Evolutionary conservation across 2,329 filamentous ascomycete genomes (phyloP).

Genomic region (Fonsecaea multimorphosa): DNA sequence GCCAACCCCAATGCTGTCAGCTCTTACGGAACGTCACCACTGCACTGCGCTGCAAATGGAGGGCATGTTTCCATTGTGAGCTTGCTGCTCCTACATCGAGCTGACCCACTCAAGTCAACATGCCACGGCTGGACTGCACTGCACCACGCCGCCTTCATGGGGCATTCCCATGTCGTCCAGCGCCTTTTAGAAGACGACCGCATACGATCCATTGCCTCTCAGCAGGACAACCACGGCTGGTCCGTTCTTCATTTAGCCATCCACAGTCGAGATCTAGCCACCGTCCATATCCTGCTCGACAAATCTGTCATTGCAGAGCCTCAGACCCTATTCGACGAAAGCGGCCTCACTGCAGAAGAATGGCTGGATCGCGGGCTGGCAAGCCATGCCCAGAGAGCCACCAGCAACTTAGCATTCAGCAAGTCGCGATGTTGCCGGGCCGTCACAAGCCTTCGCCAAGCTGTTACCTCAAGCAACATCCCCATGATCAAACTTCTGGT

Average conservation of each 20-base stretch:
- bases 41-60: slow-evolving; percentile 37
- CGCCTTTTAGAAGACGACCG: slow-evolving; percentile 6
- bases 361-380: slow-evolving; percentile 9
- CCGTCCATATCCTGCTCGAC: slow-evolving; percentile 14
- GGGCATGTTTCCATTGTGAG: slow-evolving; percentile 20
- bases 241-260: slow-evolving; percentile 20
- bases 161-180: slow-evolving; percentile 8
- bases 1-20: slow-evolving; percentile 36
- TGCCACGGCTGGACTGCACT: slow-evolving; percentile 14
- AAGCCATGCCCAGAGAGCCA: slow-evolving; percentile 28
- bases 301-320: slow-evolving; percentile 7
- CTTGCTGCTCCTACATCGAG: slow-evolving; percentile 6
- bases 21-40: slow-evolving; percentile 35
- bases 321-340: slow-evolving; percentile 6
- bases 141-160: slow-evolving; percentile 13
- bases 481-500: slow-evolving; percentile 39
- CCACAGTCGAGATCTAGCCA: slow-evolving; percentile 17
- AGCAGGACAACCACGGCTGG: slow-evolving; percentile 19
- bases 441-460: slow-evolving; percentile 40
- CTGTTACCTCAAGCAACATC: slow-evolving; percentile 38
- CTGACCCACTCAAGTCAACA: slow-evolving; percentile 4
- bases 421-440: slow-evolving; percentile 43
- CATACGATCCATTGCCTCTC: slow-evolving; percentile 11
- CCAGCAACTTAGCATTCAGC: slow-evolving; percentile 40
- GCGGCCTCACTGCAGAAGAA: slow-evolving; percentile 12